These are phyloP conservation scores for Chalciporus chontae DNA, from an alignment of 768 basidiomycete species.

Conservation along the genomic window DNA sequence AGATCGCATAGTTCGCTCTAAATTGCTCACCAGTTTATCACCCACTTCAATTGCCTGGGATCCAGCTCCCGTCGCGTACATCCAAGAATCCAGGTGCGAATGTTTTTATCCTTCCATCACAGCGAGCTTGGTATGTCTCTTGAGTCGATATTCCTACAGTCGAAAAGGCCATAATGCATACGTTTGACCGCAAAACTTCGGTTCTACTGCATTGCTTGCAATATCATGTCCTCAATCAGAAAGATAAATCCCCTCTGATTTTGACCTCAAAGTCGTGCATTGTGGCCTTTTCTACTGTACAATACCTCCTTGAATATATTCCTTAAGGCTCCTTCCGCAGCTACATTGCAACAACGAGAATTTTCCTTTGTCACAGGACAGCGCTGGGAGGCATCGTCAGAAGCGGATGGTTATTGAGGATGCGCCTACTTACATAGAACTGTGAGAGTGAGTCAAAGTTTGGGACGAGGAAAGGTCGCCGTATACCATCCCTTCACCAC, in stretches of 20 bases:
- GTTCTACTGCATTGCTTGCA: too few species aligned
- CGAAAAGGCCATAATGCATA: constrained; percentile 24
- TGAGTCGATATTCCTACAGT: constrained; percentile 4
- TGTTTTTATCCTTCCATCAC: not conserved
- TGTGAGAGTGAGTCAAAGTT: constrained; percentile 5
- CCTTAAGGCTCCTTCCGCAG: constrained; percentile 5
- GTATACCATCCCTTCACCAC: constrained; percentile 17
- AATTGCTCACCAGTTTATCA: too few species aligned
- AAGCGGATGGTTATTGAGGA: not conserved
- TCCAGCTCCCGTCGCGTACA: not conserved
- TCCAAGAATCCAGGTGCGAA: not conserved
- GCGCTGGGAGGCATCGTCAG: not conserved
- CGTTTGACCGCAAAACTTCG: constrained; percentile 19
- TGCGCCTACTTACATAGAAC: not conserved
- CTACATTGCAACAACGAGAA: not conserved
- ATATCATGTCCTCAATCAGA: not conserved
- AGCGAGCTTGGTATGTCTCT: constrained; percentile 17
- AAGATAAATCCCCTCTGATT: constrained; percentile 4
- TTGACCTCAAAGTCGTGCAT: constrained; percentile 23
- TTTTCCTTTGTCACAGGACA: too few species aligned
- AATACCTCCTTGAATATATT: not conserved
- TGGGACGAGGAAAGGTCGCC: constrained; percentile 1
- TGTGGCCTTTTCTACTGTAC: constrained; percentile 26
- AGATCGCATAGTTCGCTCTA: too few species aligned
- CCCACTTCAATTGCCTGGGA: too few species aligned